Base-by-base conservation (phyloP, 306 rosid species). In the Mimosa pudica region DNA sequence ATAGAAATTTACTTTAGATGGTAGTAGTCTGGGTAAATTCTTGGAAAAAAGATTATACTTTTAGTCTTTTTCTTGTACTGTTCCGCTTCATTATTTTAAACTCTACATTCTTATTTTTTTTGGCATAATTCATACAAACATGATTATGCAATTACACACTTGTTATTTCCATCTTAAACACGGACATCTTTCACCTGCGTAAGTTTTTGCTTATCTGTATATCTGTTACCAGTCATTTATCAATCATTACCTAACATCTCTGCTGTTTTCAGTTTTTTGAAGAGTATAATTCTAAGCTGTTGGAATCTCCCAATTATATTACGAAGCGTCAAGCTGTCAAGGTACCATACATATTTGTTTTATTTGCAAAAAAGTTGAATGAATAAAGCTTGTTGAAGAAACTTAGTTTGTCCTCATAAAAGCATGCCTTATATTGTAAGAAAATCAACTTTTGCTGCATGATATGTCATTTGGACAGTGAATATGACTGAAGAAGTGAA, bases 241-340 rank as follows among this genome's bases (percentile, higher is more conserved):
- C 47, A 76, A 74, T 55, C 46, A 32, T 54, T 62, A 52, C 65
- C 78, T 24, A 74, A 67, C 75, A 72, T 60, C 65, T 51, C 47
- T 61, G 67, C 60, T 76, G 86, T 81, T 77, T 73, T 74, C 87
- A 95, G 99, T 95, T 95, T 87, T 93, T 95, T 81, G 92, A 87
- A 1, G 99, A 95, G 61, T 95, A 95, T 82, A 93, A 95, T 80
- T 90, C 92, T 49, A 95, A 95, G 96, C 85, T 95, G 78, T 82
- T 95, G 85, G 99, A 95, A 77, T 95, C 99, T 73, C 47, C 93
- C 81, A 95, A 95, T 82, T 95, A 95, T 85, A 95, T 95, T 79
- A 95, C 99, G 71, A 89, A 98, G 87, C 90, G 99, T 77, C 98
- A 90, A 86, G 99, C 99, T 81, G 90, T 95, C 73, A 95, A 95